Percentiles rank a stretch among this genome's conserved stretches.
phyloP scores from a whole-genome alignment of 768 basidiomycete genomes.

The Mycena galericulata region DNA sequence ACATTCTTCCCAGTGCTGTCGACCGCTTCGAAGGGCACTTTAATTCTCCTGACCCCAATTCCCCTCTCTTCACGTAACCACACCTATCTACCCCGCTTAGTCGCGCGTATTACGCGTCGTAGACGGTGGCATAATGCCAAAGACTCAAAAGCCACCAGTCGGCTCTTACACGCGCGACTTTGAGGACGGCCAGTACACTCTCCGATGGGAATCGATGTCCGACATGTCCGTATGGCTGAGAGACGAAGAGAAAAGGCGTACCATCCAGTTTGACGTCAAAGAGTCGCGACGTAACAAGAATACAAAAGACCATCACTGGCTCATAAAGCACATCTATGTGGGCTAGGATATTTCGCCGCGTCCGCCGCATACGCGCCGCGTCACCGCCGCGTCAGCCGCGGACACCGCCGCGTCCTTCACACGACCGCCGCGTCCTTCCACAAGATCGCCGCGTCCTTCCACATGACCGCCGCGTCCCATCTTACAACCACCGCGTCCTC shows the following conservation, averaged over 20 bases:
- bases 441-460: background rate
- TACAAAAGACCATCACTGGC: slow-evolving; percentile 4
- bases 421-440: background rate
- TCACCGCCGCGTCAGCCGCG: slow-evolving; percentile 8
- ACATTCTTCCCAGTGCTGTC: background rate
- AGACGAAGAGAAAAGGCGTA: background rate
- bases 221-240: background rate
- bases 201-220: background rate
- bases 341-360: slow-evolving; percentile 9
- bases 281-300: background rate
- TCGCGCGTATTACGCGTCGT: background rate
- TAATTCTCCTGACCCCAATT: background rate
- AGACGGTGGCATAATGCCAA: background rate
- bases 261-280: background rate
- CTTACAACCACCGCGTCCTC: background rate
- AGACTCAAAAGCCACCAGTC: background rate
- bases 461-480: background rate
- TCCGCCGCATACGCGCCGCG: no score
- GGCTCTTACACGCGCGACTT: slow-evolving; percentile 5
- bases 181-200: background rate
- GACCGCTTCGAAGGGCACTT: background rate
- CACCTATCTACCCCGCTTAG: background rate
- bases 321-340: slow-evolving; percentile 1
- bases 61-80: no score
- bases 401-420: background rate